Evolutionary conservation across 768 basidiomycete species (phyloP).

Genomic region (Hysterangium stoloniferum): DNA sequence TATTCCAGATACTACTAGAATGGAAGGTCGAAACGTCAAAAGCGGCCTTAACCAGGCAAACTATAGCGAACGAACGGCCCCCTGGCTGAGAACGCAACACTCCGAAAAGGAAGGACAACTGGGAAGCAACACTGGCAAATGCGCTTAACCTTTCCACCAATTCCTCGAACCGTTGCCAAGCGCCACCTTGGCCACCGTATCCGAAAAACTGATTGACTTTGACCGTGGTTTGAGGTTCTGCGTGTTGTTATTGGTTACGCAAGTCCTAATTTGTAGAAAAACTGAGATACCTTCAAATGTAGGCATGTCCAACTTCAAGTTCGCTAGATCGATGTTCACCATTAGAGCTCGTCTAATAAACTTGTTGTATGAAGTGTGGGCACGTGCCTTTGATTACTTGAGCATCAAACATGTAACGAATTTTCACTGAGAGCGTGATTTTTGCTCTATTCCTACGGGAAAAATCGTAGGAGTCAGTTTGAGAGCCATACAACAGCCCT

Average conservation of each 20-base stretch:
- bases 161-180: conserved; percentile 3
- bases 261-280: neutral
- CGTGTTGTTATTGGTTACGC: neutral
- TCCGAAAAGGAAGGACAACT: conserved; percentile 2
- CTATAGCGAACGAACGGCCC: conserved; percentile 27
- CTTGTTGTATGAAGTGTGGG: too few species aligned
- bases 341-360: too few species aligned
- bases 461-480: too few species aligned
- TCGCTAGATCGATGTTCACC: too few species aligned
- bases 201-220: neutral
- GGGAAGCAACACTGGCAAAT: conserved; percentile 4
- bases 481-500: too few species aligned
- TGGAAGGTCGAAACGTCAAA: conserved; percentile 6
- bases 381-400: too few species aligned
- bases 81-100: conserved; percentile 15
- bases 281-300: conserved; percentile 4
- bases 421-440: too few species aligned
- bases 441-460: too few species aligned
- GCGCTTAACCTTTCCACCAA: neutral
- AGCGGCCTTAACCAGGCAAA: conserved; percentile 29
- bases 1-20: neutral
- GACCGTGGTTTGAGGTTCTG: conserved; percentile 1
- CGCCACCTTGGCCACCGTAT: neutral
- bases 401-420: too few species aligned
- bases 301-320: conserved; percentile 1